Evolutionary conservation across 202 grass and related monocot genomes (phyloP).

Genomic region (Cymbopogon flexuosus): DNA sequence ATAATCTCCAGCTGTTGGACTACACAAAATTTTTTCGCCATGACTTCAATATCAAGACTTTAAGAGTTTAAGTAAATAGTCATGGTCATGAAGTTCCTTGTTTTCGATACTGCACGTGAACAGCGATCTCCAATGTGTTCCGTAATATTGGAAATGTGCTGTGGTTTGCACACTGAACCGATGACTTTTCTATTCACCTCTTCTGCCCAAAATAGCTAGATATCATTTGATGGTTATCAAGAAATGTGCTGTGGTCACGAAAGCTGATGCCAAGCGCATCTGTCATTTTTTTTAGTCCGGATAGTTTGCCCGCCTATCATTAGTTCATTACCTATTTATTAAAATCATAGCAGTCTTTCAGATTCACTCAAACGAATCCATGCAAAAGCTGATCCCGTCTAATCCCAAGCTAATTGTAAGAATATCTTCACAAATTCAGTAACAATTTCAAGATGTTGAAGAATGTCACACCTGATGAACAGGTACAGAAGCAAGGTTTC

Average conservation of each 20-base stretch:
- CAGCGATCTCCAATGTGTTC: not conserved
- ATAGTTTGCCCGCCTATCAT: too few species aligned
- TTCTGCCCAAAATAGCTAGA: not conserved
- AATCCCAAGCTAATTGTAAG: too few species aligned
- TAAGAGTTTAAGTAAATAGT: not conserved
- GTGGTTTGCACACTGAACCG: not conserved
- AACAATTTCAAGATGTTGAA: not conserved
- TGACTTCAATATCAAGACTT: constrained; percentile 14
- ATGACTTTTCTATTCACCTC: not conserved
- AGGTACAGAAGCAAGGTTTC: not conserved
- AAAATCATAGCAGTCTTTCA: not conserved
- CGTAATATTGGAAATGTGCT: not conserved
- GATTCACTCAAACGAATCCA: too few species aligned
- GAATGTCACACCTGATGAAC: not conserved
- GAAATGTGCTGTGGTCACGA: not conserved
- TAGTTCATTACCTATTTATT: not conserved
- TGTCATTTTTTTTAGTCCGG: too few species aligned
- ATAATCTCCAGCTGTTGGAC: constrained; percentile 39
- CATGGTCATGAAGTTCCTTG: constrained; percentile 21
- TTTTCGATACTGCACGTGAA: constrained; percentile 11
- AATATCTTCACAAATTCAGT: not conserved
- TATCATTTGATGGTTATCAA: not conserved
- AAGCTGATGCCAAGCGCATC: too few species aligned
- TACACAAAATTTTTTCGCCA: constrained; percentile 2
- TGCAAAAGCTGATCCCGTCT: too few species aligned